Percentiles rank a stretch among this genome's conserved stretches.
These are phyloP conservation scores for Rhizoctonia solani DNA, from an alignment of 1,284 basidiomycete genomes.

Conservation along the genomic window DNA sequence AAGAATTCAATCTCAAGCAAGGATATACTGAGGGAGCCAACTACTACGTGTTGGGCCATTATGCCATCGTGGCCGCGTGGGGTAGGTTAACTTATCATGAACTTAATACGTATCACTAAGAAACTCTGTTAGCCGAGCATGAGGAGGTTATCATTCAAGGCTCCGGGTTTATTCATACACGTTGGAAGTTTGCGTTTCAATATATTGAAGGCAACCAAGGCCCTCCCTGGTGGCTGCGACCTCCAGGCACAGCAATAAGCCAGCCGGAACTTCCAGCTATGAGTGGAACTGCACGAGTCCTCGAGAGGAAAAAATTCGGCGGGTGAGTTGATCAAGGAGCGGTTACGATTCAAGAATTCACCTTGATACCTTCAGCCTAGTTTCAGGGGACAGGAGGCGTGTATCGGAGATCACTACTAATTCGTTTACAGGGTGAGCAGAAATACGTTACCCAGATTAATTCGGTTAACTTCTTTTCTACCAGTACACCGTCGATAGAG, in stretches of 20 bases:
- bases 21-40: constrained; percentile 4
- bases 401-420: not conserved
- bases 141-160: constrained; percentile 15
- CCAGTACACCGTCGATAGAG: not conserved
- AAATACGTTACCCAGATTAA: not conserved
- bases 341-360: not conserved
- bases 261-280: not conserved
- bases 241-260: not conserved
- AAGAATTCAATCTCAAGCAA: constrained; percentile 21
- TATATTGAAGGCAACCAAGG: constrained; percentile 26
- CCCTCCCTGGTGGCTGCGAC: constrained; percentile 23
- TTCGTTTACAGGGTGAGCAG: constrained; percentile 3
- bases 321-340: not conserved
- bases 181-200: constrained; percentile 33
- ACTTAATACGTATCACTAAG: not conserved
- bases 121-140: constrained; percentile 3
- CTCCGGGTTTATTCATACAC: constrained; percentile 2
- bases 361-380: not conserved
- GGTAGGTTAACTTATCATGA: not conserved
- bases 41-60: constrained; percentile 32
- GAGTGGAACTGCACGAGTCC: not conserved
- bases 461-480: not conserved
- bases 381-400: not conserved
- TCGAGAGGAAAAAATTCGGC: not conserved
- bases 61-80: constrained; percentile 32